Conservation (phyloP, 1,139 yeast species). For the Arxiozyma heterogenica region DNA sequence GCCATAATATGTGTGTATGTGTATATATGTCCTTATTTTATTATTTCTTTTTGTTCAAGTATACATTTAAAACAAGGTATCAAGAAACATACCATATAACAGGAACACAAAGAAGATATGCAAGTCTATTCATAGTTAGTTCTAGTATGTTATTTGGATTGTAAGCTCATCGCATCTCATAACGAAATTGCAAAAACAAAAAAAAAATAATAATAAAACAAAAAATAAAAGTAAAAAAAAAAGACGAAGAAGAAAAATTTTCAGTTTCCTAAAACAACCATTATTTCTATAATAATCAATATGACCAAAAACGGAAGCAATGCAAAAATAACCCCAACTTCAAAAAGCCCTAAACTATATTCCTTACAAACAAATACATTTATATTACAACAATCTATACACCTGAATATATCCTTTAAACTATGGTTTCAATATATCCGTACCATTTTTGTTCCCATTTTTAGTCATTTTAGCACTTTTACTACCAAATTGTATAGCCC, state of each 20-base stretch:
- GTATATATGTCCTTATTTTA: background rate
- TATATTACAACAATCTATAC: background rate
- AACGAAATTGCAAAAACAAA: background rate
- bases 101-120: background rate
- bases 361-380: background rate
- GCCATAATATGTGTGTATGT: constrained; percentile 21
- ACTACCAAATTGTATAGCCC: constrained; percentile 96
- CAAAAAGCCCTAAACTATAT: background rate
- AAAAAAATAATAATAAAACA: background rate
- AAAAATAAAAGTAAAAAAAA: background rate
- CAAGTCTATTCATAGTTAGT: background rate
- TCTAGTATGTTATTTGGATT: background rate
- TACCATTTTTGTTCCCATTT: constrained; percentile 33
- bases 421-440: constrained; percentile 24
- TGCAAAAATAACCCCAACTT: background rate
- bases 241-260: too few relatives aligned
- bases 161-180: constrained; percentile 7
- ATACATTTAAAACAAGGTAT: background rate
- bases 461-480: constrained; percentile 75
- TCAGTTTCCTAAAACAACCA: constrained; percentile 3
- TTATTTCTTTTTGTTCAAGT: background rate
- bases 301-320: background rate
- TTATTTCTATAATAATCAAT: background rate
- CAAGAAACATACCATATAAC: too few relatives aligned
- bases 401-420: background rate